A percentile compares a stretch with the other conserved stretches of the same genome.
These are phyloP conservation scores for Austroboletus rostrupii DNA, from an alignment of 1,284 basidiomycete genomes.

Conservation along the genomic window DNA sequence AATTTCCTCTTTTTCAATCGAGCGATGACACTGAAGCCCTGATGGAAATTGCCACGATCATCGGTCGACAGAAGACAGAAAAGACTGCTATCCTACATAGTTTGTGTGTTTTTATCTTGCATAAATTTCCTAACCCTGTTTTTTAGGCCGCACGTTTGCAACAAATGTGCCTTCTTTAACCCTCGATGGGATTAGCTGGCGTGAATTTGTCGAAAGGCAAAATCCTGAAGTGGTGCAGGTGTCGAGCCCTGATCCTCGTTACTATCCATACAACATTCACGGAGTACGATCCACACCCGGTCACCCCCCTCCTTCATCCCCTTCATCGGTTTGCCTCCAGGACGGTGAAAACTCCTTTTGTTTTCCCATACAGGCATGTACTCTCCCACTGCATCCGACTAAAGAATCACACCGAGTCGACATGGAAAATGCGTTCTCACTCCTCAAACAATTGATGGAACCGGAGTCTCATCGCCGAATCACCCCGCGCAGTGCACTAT, in stretches of 20 bases:
- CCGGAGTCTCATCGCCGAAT: conserved; percentile 73
- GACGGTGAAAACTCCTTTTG: conserved; percentile 19
- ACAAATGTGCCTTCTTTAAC: conserved; percentile 81
- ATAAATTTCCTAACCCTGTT: conserved; percentile 11
- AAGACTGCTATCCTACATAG: conserved; percentile 87
- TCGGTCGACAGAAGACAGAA: conserved; percentile 85
- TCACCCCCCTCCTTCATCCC: conserved; percentile 34
- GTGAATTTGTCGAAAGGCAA: conserved; percentile 68
- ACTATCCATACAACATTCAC: conserved; percentile 46
- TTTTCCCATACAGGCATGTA: conserved; percentile 32
- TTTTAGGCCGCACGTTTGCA: conserved; percentile 76
- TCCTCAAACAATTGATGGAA: conserved; percentile 69
- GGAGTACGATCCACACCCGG: conserved; percentile 9
- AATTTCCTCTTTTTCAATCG: conserved; percentile 95
- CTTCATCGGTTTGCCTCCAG: conserved; percentile 23
- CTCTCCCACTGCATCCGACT: conserved; percentile 24
- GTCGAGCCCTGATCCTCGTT: conserved; percentile 45
- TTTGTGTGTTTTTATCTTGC: conserved; percentile 39
- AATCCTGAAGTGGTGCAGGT: conserved; percentile 72
- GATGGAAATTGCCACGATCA: conserved; percentile 89
- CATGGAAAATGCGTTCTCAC: conserved; percentile 67
- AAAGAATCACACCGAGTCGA: conserved; percentile 47
- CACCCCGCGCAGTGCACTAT: conserved; percentile 72
- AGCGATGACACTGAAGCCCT: conserved; percentile 94
- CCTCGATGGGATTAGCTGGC: conserved; percentile 63